These are phyloP conservation scores for Aschersonia sp. DNA, from an alignment of 2,329 filamentous ascomycete species.

Conservation along the genomic window DNA sequence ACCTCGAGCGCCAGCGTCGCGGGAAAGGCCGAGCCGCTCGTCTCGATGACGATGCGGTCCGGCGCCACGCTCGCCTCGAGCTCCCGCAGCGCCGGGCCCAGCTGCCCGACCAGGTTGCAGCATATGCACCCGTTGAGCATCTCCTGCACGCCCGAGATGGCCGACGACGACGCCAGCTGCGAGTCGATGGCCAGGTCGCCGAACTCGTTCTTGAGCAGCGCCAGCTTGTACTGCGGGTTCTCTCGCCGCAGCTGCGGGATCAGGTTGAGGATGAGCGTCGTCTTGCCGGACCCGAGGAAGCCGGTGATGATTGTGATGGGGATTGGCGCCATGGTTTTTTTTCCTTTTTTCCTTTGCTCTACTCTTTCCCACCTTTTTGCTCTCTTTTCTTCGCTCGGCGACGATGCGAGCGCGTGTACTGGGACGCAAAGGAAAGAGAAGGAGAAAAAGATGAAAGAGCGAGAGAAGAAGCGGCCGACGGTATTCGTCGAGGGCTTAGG, in stretches of 20 bases:
- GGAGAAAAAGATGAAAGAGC: too few relatives aligned
- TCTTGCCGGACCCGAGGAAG: slow-evolving; percentile 93
- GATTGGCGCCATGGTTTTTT: slow-evolving; percentile 45
- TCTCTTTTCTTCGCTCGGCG: too few relatives aligned
- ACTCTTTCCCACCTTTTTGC: too few relatives aligned
- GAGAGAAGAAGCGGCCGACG: too few relatives aligned
- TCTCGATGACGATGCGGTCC: slow-evolving; percentile 88
- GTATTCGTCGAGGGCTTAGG: too few relatives aligned
- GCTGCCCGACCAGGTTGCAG: slow-evolving; percentile 92
- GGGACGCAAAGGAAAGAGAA: too few relatives aligned
- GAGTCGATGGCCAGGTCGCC: slow-evolving; percentile 90
- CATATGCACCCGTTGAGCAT: slow-evolving; percentile 96
- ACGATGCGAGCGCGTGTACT: too few relatives aligned
- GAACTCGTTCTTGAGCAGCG: slow-evolving; percentile 95
- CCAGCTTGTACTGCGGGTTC: slow-evolving; percentile 66
- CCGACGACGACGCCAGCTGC: slow-evolving; percentile 67
- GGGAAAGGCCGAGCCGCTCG: slow-evolving; percentile 74
- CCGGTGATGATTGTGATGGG: slow-evolving; percentile 92
- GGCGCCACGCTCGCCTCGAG: slow-evolving; percentile 46
- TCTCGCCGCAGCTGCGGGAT: slow-evolving; percentile 72
- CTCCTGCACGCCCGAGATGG: slow-evolving; percentile 82
- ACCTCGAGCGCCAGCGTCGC: slow-evolving; percentile 85
- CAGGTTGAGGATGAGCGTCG: slow-evolving; percentile 86
- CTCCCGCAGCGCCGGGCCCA: slow-evolving; percentile 64
- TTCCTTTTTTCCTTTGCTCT: too few relatives aligned